phyloP scores from a whole-genome alignment of 345 rosid genomes.

The Eucalyptus sp. region DNA sequence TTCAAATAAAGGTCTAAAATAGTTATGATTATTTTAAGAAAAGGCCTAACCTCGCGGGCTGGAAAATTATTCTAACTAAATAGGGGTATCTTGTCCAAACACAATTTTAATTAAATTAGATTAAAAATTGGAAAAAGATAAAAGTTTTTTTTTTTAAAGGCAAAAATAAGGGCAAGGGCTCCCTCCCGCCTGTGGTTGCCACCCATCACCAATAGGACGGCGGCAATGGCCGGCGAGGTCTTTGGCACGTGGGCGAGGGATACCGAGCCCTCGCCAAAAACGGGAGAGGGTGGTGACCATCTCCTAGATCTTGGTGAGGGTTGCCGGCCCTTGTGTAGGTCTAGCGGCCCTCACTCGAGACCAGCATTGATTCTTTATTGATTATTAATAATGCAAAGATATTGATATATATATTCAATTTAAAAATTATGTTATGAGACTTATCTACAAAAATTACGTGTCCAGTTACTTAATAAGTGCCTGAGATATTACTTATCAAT shows the following conservation, averaged over 20 bases:
- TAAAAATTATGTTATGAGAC: not conserved
- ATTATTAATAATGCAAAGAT: not conserved
- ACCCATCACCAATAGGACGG: too few relatives aligned
- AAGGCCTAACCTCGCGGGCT: not conserved
- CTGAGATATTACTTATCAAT: not conserved
- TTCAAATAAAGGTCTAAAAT: not conserved
- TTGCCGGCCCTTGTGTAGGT: too few relatives aligned
- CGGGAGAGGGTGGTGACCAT: too few relatives aligned
- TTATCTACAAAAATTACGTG: not conserved
- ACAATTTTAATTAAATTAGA: not conserved
- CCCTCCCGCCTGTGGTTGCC: too few relatives aligned
- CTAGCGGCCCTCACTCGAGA: too few relatives aligned
- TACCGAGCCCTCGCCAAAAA: too few relatives aligned
- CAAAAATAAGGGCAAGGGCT: too few relatives aligned
- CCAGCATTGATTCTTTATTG: not conserved
- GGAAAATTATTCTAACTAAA: not conserved
- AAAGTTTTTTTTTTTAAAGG: too few relatives aligned
- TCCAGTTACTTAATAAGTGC: not conserved
- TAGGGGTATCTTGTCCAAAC: not conserved
- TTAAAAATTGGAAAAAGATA: too few relatives aligned
- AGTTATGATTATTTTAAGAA: not conserved
- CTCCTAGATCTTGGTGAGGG: too few relatives aligned
- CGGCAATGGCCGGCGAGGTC: rapidly evolving
- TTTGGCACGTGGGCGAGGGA: too few relatives aligned
- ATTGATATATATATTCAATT: not conserved